phyloP scores from a whole-genome alignment of 108 stramenopile species.

The Nitzschia sp. region DNA sequence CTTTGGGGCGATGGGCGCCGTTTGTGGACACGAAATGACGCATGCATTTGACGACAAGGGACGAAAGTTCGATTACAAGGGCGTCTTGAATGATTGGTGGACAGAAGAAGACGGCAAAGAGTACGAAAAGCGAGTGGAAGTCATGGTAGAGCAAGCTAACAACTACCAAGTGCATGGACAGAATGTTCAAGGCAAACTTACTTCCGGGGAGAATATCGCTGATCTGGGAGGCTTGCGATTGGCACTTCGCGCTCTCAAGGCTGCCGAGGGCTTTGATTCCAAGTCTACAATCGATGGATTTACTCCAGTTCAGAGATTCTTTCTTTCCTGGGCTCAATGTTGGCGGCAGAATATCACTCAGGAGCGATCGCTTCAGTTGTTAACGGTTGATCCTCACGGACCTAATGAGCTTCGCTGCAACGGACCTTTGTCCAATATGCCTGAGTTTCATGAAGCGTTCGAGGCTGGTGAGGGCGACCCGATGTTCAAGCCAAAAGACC shows the following conservation, averaged over 20 bases:
- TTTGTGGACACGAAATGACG: conserved; percentile 89
- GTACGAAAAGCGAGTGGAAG: conserved; percentile 68
- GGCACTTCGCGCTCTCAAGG: conserved; percentile 56
- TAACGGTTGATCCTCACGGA: conserved; percentile 87
- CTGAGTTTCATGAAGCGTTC: conserved; percentile 82
- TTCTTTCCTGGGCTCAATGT: conserved; percentile 72
- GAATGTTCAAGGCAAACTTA: conserved; percentile 63
- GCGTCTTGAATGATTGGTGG: conserved; percentile 90
- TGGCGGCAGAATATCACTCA: conserved; percentile 80
- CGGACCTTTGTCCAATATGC: conserved; percentile 70
- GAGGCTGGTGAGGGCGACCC: conserved; percentile 41
- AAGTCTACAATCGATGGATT: conserved; percentile 58
- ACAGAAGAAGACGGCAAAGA: conserved; percentile 64
- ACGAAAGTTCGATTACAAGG: conserved; percentile 73
- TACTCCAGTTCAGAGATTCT: conserved; percentile 72
- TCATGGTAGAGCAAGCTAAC: conserved; percentile 79
- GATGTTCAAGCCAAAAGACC: conserved; percentile 63
- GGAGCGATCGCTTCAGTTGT: conserved; percentile 72
- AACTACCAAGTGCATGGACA: conserved; percentile 72
- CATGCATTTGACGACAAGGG: conserved; percentile 91
- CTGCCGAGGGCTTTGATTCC: conserved; percentile 23
- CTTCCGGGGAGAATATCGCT: conserved; percentile 82
- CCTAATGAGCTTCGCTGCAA: conserved; percentile 85
- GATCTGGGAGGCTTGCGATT: conserved; percentile 78
- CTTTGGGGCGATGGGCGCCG: conserved; percentile 82